A percentile compares a stretch with the other conserved stretches of the same genome.
These are phyloP conservation scores for Blastobotrys ciferrii DNA, from an alignment of 1,139 yeast species.

Conservation along the genomic window DNA sequence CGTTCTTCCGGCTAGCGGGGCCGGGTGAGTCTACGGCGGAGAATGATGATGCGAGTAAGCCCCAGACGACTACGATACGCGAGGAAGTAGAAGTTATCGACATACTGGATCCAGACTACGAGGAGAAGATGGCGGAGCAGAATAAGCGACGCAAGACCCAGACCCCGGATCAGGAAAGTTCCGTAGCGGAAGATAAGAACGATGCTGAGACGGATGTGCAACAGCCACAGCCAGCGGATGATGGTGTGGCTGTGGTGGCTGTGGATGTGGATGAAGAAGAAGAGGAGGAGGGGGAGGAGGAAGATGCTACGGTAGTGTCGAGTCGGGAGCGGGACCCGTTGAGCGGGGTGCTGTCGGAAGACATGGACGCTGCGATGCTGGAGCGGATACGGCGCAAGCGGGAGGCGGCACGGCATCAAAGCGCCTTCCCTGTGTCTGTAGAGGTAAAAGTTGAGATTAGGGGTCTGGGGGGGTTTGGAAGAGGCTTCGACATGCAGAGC, in stretches of 20 bases:
- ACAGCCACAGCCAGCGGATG: background rate
- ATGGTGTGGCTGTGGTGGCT: background rate
- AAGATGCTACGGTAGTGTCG: background rate
- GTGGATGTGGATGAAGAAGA: slow-evolving; percentile 7
- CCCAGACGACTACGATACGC: background rate
- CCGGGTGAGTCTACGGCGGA: background rate
- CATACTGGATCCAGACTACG: slow-evolving; percentile 1
- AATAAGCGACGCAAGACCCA: background rate
- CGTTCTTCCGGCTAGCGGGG: slow-evolving; percentile 3
- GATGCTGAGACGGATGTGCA: background rate
- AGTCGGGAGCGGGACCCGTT: background rate
- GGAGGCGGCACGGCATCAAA: background rate
- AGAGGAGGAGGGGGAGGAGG: background rate
- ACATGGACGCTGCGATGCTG: slow-evolving; percentile 12
- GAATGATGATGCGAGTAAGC: background rate
- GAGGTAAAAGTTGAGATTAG: slow-evolving; percentile 5
- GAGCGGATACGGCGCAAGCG: slow-evolving; percentile 1
- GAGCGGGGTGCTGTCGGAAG: slow-evolving; percentile 4
- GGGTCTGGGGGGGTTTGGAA: slow-evolving; percentile 10
- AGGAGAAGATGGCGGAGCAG: slow-evolving; percentile 5
- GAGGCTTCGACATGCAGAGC: slow-evolving; percentile 15
- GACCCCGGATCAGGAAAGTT: background rate
- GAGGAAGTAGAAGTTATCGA: background rate
- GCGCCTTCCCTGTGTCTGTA: slow-evolving; percentile 8
- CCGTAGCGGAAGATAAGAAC: background rate